Percentiles rank a stretch among this genome's conserved stretches.
Conservation (phyloP, 2,329 filamentous ascomycete species). For the Ciborinia camelliae region DNA sequence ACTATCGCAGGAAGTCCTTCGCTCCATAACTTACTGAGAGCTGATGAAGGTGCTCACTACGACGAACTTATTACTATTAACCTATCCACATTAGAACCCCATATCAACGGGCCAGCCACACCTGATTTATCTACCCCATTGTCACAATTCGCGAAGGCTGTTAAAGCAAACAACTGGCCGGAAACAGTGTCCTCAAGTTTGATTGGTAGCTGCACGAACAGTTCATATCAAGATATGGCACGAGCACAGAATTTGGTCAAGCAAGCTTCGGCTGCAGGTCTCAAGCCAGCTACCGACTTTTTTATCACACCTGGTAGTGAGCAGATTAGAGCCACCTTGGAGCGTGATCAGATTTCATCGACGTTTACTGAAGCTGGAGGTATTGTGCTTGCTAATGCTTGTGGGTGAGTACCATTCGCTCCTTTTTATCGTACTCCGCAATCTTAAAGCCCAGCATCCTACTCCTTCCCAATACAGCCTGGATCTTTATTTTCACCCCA, state of each 20-base stretch:
- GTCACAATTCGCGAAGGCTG: constrained; percentile 81
- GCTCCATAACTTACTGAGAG: constrained; percentile 64
- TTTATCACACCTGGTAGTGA: constrained; percentile 96
- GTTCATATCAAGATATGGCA: constrained; percentile 98
- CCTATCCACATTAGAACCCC: constrained; percentile 84
- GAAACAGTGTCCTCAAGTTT: constrained; percentile 86
- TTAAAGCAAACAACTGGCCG: constrained; percentile 85
- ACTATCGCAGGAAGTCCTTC: constrained; percentile 33
- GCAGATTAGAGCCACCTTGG: constrained; percentile 91
- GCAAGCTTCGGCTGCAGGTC: constrained; percentile 82
- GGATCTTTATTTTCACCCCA: background rate
- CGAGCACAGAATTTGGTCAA: constrained; percentile 89
- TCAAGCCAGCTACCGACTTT: constrained; percentile 86
- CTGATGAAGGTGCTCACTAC: constrained; percentile 80
- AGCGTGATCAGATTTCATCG: constrained; percentile 79
- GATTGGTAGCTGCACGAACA: constrained; percentile 98
- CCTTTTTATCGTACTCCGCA: background rate
- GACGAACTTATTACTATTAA: constrained; percentile 90
- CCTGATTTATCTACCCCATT: constrained; percentile 92
- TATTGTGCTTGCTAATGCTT: constrained; percentile 89
- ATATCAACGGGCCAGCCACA: constrained; percentile 96
- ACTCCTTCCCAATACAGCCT: background rate
- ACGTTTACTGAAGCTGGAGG: constrained; percentile 86
- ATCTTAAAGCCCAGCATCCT: background rate
- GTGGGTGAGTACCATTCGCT: constrained; percentile 48